Base-by-base conservation (phyloP, 176 grass and related monocot genomes). In the Carex parvula region DNA sequence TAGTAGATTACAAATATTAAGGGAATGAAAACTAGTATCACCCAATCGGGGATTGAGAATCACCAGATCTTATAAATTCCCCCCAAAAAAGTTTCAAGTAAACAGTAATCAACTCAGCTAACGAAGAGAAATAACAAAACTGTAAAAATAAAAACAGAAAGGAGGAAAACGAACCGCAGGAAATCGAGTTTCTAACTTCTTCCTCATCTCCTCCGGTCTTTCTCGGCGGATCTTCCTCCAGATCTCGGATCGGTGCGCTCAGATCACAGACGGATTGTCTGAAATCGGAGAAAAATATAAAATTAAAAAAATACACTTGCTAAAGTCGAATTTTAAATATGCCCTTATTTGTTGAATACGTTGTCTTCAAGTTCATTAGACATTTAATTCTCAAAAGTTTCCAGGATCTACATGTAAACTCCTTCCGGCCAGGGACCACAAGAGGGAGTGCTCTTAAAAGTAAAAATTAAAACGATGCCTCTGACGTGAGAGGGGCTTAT, bases 111-210 rank as follows among this genome's bases (percentile, higher is more conserved):
- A 79, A 70, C 83, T 35, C 18, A 79, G 2, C 7, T 65, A 79
- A 57, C 9, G 85, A 90, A 65, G 44, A 78, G 59, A 70, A 78
- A 35, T 24, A 68, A 58, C 33, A 6, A 52, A 69, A 59, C 37
- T 80, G 16, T 53, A 41, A 76, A 8, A 52, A 42, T 53, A 33
- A 30, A 48, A 13, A 9, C 52, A 1, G 3, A 56, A 79, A 15
- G 20, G 60, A 44, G 32, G 77, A 65, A n/a, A 5, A 84, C 88
- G 58, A 84, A 99, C 96, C 88, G 96, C 96, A 79, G 96, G 96
- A 87, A 99, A 99, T 79, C 96, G 93, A 87, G 96, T 95, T 55
- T 94, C 96, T 41, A 99, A 88, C 88, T 99, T 99, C 96, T 99
- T 99, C 91, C 96, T 95, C 96, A 99, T 99, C 85, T 87, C 88